These are phyloP conservation scores for Talaromyces borbonicus DNA, from an alignment of 495 filamentous ascomycete genomes.

Conservation along the genomic window DNA sequence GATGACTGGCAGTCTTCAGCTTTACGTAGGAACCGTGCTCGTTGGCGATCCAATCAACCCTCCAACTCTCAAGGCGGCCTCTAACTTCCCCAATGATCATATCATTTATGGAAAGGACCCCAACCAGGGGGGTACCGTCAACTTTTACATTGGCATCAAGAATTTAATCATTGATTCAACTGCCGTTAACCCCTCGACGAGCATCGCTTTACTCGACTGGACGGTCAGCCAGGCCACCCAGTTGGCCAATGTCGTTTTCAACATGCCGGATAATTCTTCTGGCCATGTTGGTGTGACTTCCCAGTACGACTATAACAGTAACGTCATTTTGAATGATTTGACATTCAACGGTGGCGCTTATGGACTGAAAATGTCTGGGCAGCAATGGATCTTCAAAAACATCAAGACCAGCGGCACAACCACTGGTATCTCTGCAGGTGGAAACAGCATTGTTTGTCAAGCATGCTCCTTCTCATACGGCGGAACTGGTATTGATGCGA, in stretches of 20 bases:
- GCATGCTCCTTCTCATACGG: conserved; percentile 20
- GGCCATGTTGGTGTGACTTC: conserved; percentile 59
- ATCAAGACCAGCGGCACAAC: conserved; percentile 45
- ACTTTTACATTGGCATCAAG: conserved; percentile 35
- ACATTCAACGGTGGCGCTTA: conserved; percentile 56
- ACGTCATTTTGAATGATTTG: conserved; percentile 35
- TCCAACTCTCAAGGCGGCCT: conserved; percentile 24
- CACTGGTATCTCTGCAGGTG: conserved; percentile 41
- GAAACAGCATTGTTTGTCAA: conserved; percentile 20
- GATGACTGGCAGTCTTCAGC: conserved; percentile 26
- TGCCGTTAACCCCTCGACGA: conserved; percentile 11
- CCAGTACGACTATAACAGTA: conserved; percentile 48
- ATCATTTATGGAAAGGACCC: conserved; percentile 30
- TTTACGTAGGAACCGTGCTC: conserved; percentile 36
- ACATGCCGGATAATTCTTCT: conserved; percentile 44
- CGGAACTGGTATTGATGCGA: conserved; percentile 20
- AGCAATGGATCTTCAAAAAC: conserved; percentile 64
- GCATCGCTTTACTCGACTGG: conserved; percentile 42
- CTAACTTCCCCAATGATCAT: conserved; percentile 21
- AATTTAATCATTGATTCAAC: conserved; percentile 33
- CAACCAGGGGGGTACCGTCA: conserved; percentile 21
- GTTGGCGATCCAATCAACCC: conserved; percentile 32
- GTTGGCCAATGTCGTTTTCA: conserved; percentile 61
- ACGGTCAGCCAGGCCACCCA: conserved; percentile 61
- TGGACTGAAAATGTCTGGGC: conserved; percentile 53